phyloP scores from a whole-genome alignment of 2,329 filamentous ascomycete species.

The Stagonosporopsis rhizophila region DNA sequence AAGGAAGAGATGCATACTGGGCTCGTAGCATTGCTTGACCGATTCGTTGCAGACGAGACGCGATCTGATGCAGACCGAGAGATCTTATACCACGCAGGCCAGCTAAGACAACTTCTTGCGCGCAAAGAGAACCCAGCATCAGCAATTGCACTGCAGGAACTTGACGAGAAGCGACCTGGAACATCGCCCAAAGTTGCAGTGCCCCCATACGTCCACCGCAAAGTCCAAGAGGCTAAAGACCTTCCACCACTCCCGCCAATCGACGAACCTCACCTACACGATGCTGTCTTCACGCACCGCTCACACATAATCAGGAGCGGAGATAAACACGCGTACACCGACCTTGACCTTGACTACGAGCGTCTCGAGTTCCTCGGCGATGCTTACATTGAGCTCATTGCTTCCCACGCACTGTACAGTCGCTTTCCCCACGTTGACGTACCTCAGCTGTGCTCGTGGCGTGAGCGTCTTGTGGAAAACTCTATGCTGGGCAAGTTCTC shows the following conservation, averaged over 20 bases:
- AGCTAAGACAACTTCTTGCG: conserved; percentile 37
- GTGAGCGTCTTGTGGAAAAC: conserved; percentile 83
- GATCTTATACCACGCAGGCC: conserved; percentile 38
- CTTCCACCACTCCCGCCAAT: conserved; percentile 69
- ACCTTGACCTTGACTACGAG: conserved; percentile 67
- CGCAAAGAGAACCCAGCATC: conserved; percentile 46
- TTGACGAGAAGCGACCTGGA: conserved; percentile 40
- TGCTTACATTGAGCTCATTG: conserved; percentile 79
- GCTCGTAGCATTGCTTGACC: conserved; percentile 40
- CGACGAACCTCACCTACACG: conserved; percentile 64
- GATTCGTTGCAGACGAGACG: conserved; percentile 39
- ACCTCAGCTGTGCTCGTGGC: conserved; percentile 75
- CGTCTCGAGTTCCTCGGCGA: conserved; percentile 89
- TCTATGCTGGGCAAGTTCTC: conserved; percentile 75
- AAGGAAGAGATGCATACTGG: conserved; percentile 38
- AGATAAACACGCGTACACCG: conserved; percentile 24
- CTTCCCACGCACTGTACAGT: conserved; percentile 76
- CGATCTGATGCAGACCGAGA: conserved; percentile 33
- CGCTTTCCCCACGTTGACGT: conserved; percentile 71
- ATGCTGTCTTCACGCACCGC: conserved; percentile 71
- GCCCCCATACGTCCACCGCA: conserved; percentile 38
- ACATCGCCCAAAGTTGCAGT: conserved; percentile 27
- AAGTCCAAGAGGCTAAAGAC: conserved; percentile 39
- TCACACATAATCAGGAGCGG: conserved; percentile 33
- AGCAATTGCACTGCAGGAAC: conserved; percentile 59